Conservation (phyloP, 1,284 basidiomycete genomes). For the Mycena sp. region DNA sequence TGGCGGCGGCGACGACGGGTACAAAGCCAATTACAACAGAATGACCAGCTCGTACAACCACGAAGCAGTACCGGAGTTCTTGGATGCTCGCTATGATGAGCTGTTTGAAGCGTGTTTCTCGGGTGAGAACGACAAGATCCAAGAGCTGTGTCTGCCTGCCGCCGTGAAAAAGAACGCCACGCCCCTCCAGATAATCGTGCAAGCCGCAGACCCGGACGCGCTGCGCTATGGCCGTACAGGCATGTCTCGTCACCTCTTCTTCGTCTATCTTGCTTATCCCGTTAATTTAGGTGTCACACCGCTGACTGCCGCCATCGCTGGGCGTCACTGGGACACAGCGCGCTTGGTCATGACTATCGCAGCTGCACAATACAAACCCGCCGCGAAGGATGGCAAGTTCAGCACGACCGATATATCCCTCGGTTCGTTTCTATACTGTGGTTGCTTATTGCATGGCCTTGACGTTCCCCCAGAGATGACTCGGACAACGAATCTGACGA, state of each 20-base stretch:
- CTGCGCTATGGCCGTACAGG: constrained; percentile 30
- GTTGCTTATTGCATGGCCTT: constrained; percentile 4
- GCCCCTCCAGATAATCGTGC: constrained; percentile 56
- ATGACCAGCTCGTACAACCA: constrained; percentile 27
- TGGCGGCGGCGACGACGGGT: not conserved
- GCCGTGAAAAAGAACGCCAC: constrained; percentile 34
- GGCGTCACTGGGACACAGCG: constrained; percentile 62
- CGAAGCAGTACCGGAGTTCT: constrained; percentile 40
- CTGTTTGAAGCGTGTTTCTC: constrained; percentile 61
- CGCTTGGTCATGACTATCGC: constrained; percentile 62
- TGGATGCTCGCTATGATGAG: constrained; percentile 53
- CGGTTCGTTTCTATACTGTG: constrained; percentile 38
- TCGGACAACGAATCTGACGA: constrained; percentile 47
- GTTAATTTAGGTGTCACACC: constrained; percentile 49
- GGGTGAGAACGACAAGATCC: constrained; percentile 59
- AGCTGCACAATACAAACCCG: constrained; percentile 57
- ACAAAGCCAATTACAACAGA: constrained; percentile 21
- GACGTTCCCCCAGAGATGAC: constrained; percentile 36
- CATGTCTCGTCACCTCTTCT: constrained; percentile 17
- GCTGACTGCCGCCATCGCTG: constrained; percentile 55
- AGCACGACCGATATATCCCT: constrained; percentile 43
- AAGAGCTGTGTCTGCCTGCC: constrained; percentile 58
- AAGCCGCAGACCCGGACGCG: constrained; percentile 30
- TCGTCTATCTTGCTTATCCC: not conserved
- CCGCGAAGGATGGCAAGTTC: constrained; percentile 47